Base-by-base conservation (phyloP, 169 alveolate genomes). In the Plasmodium berghei region DNA sequence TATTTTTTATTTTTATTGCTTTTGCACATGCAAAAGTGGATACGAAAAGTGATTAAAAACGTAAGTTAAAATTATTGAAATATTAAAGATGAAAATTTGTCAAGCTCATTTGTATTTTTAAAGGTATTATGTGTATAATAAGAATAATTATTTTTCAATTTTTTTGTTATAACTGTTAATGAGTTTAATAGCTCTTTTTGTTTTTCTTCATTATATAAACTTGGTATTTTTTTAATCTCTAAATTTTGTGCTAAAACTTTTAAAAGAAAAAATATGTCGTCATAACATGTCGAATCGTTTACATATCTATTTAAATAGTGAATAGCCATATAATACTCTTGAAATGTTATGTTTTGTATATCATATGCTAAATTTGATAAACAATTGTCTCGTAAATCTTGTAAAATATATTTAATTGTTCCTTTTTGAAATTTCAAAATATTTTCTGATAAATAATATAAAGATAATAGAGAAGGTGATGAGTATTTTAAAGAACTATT, bases 321-420 rank as follows among this genome's bases (percentile, higher is more conserved):
- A 49, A 91, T 77, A 20, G 89, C 91, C 88, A 91, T 58, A 42
- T 74, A 91, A 69, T 71, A 86, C 20, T 71, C 85, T 52, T 87
- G 94, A 18, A 91, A 91, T 16, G 85, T 63, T 16, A 77, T 77
- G 55, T 91, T 70, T 24, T 74, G 20, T n/a, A 91, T 49, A 5
- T 75, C 87, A 16, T 72, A 58, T 22, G 89, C 86, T 48, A 91
- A 49, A 48, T 69, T 59, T 3, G 77, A 63, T 5, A 91, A 63
- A 48, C 94, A 91, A 34, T 83, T 66, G 34, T 91, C 89, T 49
- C 94, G 22, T 26, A 91, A 22, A 22, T 91, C 93, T 69, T 86
- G 91, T 10, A 91, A 63, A 16, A 91, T 91, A 48, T 74, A 71
- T 49, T 71, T 86, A 22, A 91, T 87, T 10, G 93, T 92, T 34